Base-by-base conservation (phyloP, 1,284 basidiomycete species). In the Trametes pubescens region DNA sequence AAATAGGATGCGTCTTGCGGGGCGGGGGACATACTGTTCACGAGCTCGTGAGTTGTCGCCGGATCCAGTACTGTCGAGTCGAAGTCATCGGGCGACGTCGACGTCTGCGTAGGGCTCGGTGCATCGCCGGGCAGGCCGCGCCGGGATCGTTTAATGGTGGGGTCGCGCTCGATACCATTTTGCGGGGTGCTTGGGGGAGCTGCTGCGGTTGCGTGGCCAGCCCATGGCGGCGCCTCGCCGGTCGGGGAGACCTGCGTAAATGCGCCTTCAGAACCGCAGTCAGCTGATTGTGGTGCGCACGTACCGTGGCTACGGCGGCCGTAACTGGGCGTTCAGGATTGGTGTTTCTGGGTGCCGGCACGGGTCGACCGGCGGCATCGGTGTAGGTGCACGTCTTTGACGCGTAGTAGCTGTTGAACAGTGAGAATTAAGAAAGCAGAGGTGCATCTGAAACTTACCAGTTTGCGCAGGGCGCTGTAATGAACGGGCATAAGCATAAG, bases 381-480 rank as follows among this genome's bases (percentile, higher is more conserved):
- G 91, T 93, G 74, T 93, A 93, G 1, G 87, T 86, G 76, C 92
- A 93, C 44, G 84, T 80, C 77, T 93, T 93, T 65, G 88, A 89
- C 56, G 91, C 92, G 75, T 88, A 93, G 74, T 87, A 91, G 71
- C 91, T 92, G 71, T 11, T 49, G 48, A 60, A 55, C 29, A 38
- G 60, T 71, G 51, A 62, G 51, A 54, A 44, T 54, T 49, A 44
- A 35, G 26, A 64, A 26, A 18, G 4, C 18, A 2, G 38, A 9
- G n/a, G 38, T 29, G 37, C 34, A 53, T 9, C 22, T 2, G 13
- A 0, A 1, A 71, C 82, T 63, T 71, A 91, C 90, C 91, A 93
- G 73, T 93, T 93, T 74, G 90, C 90, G 72, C 91, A 93, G 4
- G 91, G 91, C 16, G 88, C 90, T 91, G 74, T 13, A 16, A 38